Evolutionary conservation across 495 filamentous ascomycete species (phyloP).

Genomic region (Penicillium malachiteum): DNA sequence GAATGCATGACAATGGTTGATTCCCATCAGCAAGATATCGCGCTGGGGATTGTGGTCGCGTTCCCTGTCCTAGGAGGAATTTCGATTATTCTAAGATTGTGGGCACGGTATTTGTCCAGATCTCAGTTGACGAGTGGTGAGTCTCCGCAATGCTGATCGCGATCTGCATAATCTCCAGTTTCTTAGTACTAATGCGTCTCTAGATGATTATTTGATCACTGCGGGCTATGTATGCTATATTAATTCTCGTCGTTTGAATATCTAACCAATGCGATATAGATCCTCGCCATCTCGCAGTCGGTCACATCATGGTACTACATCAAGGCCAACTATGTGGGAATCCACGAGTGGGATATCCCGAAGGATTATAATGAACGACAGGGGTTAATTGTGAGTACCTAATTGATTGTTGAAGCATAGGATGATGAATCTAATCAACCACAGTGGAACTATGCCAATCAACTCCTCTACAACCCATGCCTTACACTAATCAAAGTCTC

Average conservation of each 20-base stretch:
- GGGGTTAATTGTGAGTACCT: conserved; percentile 20
- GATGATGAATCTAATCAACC: too few species aligned
- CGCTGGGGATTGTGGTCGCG: conserved; percentile 46
- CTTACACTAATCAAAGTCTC: conserved; percentile 60
- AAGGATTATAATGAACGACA: conserved; percentile 17
- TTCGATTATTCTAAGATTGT: conserved; percentile 40
- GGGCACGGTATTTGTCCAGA: conserved; percentile 43
- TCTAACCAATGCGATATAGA: conserved; percentile 9
- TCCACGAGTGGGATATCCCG: conserved; percentile 46
- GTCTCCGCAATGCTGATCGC: conserved; percentile 1
- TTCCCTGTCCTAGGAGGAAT: conserved; percentile 47
- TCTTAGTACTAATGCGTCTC: neutral
- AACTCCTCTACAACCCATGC: conserved; percentile 64
- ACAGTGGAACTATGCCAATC: conserved; percentile 50
- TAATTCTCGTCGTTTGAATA: neutral
- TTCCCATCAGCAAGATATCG: conserved; percentile 36
- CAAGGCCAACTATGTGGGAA: conserved; percentile 53
- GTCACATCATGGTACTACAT: conserved; percentile 41
- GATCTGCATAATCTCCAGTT: conserved; percentile 9
- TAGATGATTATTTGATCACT: conserved; percentile 28
- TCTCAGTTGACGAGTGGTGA: conserved; percentile 24
- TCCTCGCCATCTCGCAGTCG: conserved; percentile 22
- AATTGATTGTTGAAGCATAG: too few species aligned
- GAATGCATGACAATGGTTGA: conserved; percentile 16
- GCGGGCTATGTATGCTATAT: conserved; percentile 19